Base-by-base conservation (phyloP, 2,329 filamentous ascomycete genomes). In the Aspergillus sp. region DNA sequence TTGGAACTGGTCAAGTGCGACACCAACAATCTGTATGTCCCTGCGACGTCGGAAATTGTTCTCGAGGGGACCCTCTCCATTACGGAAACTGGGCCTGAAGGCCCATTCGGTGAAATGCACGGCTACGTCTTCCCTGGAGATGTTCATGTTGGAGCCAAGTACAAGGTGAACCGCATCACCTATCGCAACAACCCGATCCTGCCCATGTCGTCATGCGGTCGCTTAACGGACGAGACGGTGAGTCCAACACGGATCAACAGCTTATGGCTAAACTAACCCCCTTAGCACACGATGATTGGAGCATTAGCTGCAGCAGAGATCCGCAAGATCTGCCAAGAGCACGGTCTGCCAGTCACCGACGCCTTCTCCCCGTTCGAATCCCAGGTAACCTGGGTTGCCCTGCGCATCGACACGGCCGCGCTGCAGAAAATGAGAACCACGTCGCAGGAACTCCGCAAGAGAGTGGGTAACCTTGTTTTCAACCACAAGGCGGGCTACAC, bases 341-440 rank as follows among this genome's bases (percentile, higher is more conserved):
- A 66, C 5, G 68, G 64, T 1, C 64, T 81, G 2, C 78, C 78
- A 0, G 66, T 81, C 47, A 73, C 58, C 3, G 73, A 79, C 11
- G 71, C 71, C 1, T 77, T 73, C 55, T 56, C 76, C 0, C 76
- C 76, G 0, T 76, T 78, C 45, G 75, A 78, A 53, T 70, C 75
- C 0, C 75, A 78, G 51, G 77, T 76, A 0, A 80, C 73, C 0
- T 81, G 79, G 78, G 70, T 71, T 0, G 77, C 68, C 0, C 58
- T 87, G 60, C 78, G 84, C 53, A 78, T 85, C 19, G 83, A 87
- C 62, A 81, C 77, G 1, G 70, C 75, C 5, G 80, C 80, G 61
- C 74, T 87, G 7, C 78, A 79, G 25, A 74, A 77, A 7, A 78
- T 84, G 76, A 78, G 83, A 42, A 79, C 78, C 14, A 80, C 64